Evolutionary conservation across 371 early-diverging fungal genomes (phyloP), one percentile per base, ranked within the genome.

Genomic region (Circinella umbellata): DNA sequence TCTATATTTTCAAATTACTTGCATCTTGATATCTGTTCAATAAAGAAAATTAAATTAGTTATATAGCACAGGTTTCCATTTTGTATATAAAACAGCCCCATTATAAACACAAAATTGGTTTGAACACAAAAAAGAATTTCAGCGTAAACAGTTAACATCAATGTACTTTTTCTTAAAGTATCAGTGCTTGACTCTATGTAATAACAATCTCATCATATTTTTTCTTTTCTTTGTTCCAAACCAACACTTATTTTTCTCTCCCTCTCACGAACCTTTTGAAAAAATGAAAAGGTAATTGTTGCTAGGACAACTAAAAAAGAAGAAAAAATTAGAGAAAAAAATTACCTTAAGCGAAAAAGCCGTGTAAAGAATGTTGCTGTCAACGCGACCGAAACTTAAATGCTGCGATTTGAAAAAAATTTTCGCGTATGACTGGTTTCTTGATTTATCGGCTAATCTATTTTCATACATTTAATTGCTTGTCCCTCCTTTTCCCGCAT

Each of bases 121-220:
- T 63, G 51, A 15, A 51, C 1, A 42, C 42, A 42, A 51, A n/a
- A 13, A 13, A 17, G 4, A 46, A 8, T 63, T 63, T 47, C 63
- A 63, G 63, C 48, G 49, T 51, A 48, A 47, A 63, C 63, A 47
- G 18, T 15, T 35, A 57, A 27, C 57, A 57, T 57, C 63, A 63
- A 63, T 35, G 15, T 63, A 48, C 15, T 13, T 47, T 48, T 63
- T 27, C 11, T 42, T 9, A 27, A 27, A 27, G 27, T 27, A 11
- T 42, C 63, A 63, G 63, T 63, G 63, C 63, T 63, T 63, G 63
- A 63, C 63, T 63, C 63, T 63, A 63, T 57, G 57, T 63, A 48
- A 49, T 49, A 63, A 48, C 49, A 63, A 63, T 63, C 63, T 63
- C 63, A 63, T 63, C 63, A 57, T 34, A 34, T 14, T 51, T n/a